These are phyloP conservation scores for Lithospermum erythrorhizon DNA, from an alignment of 257 asterid genomes.

Conservation along the genomic window DNA sequence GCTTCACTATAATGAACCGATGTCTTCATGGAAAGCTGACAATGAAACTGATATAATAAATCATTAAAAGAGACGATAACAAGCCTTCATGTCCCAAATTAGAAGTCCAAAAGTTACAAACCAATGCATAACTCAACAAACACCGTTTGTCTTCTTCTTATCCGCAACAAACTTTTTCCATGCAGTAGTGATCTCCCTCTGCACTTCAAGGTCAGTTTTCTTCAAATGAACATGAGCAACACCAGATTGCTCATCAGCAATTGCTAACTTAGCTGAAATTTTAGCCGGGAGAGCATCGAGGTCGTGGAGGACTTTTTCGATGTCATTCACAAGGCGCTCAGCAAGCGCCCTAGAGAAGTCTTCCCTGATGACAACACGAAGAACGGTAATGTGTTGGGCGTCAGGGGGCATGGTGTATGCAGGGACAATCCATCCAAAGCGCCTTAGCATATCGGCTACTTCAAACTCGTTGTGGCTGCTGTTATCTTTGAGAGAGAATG, in stretches of 20 bases:
- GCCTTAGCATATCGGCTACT: constrained; percentile 17
- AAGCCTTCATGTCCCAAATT: no score
- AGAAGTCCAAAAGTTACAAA: no score
- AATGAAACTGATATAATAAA: no score
- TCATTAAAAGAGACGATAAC: no score
- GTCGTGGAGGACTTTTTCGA: constrained; percentile 18
- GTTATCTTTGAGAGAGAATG: constrained; percentile 27
- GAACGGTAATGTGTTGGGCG: constrained; percentile 22
- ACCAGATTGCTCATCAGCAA: neutral
- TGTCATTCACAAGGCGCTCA: constrained; percentile 18
- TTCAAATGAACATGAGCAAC: neutral
- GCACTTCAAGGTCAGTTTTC: constrained; percentile 17
- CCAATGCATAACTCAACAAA: neutral
- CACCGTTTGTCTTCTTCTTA: constrained; percentile 12
- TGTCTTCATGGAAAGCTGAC: no score
- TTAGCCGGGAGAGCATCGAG: constrained; percentile 16
- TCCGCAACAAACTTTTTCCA: constrained; percentile 25
- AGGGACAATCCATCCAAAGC: constrained; percentile 28
- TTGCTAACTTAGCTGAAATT: constrained; percentile 1
- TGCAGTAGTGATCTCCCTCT: constrained; percentile 15
- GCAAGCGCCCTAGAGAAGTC: constrained; percentile 25
- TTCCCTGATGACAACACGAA: constrained; percentile 23
- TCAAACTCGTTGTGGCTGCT: constrained; percentile 19
- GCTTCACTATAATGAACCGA: no score
- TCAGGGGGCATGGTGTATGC: constrained; percentile 31